Evolutionary conservation across 1,139 yeast species (phyloP), one percentile per base, ranked within the genome.

Genomic region (Lodderomyces jiufengensis): DNA sequence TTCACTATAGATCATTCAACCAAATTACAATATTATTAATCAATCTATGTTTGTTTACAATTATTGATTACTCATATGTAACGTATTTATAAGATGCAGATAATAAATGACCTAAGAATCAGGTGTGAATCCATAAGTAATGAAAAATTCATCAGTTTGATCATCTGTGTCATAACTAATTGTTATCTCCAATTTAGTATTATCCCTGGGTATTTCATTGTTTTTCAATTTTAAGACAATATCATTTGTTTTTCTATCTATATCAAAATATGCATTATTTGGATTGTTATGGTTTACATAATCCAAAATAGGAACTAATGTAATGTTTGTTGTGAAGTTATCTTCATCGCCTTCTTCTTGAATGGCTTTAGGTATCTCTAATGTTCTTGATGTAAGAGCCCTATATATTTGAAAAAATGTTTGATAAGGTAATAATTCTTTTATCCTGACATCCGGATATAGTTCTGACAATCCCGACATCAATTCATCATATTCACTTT

Each of bases 251-350:
- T 38, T 29, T 15, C 67, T 59, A 51, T 80, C 87, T 10, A 80
- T 66, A 51, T 82, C 92, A 56, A 80, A 82, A 45, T 63, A 69
- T 0, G 84, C 73, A 52, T 78, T 80, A 32, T 61, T 57, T 5
- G 42, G 26, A 28, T 55, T 59, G 31, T 57, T 59, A 51, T 82
- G 92, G 50, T 82, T 82, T 4, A 74, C 84, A 63, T 76, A 82
- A 52, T 82, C 92, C 24, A 82, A 51, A 1, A 79, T 45, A 0
- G 92, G 88, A 1, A 82, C 85, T 38, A 82, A 54, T 0, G 85
- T 71, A 0, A 78, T 66, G 36, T 75, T 70, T 5, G 76, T 75
- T 8, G 57, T 54, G 44, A 62, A 81, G 6, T 18, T 27, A 6
- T 32, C 28, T n/a, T 29, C 20, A 9, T 38, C 37, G 9, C 14